phyloP scores from a whole-genome alignment of 2,329 filamentous ascomycete species.

The Stagonosporopsis rhizophila region DNA sequence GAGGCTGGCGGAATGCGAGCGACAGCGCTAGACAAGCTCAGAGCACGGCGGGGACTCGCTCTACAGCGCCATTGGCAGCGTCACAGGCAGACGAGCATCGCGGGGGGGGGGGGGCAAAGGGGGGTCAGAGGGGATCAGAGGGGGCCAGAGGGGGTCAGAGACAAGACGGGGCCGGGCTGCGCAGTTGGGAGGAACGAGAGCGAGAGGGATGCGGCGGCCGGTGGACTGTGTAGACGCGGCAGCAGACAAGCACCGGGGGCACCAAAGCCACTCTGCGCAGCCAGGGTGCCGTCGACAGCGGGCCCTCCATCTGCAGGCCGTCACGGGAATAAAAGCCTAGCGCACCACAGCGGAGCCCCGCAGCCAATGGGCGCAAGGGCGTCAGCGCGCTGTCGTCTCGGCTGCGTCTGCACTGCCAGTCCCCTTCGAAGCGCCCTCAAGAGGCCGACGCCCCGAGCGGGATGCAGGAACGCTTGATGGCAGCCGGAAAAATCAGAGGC shows the following conservation, averaged over 20 bases:
- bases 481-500: not conserved
- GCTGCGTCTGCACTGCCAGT: constrained; percentile 9
- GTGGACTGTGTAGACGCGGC: constrained; percentile 17
- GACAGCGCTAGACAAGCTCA: constrained; percentile 20
- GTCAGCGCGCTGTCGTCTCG: constrained; percentile 11
- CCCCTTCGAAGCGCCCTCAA: not conserved
- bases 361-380: constrained; percentile 26
- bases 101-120: constrained; percentile 10
- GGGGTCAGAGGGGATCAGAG: not conserved
- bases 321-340: constrained; percentile 23
- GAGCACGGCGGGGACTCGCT: constrained; percentile 14
- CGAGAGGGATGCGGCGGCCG: constrained; percentile 5
- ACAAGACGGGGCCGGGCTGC: constrained; percentile 9
- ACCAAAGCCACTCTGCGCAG: constrained; percentile 7
- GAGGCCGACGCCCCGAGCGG: constrained; percentile 13
- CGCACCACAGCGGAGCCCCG: constrained; percentile 21
- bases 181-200: not conserved
- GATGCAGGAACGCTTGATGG: not conserved
- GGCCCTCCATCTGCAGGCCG: constrained; percentile 4
- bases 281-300: constrained; percentile 7
- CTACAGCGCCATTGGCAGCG: constrained; percentile 17
- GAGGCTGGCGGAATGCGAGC: constrained; percentile 24
- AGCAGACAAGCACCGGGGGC: constrained; percentile 12
- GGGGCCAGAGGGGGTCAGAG: not conserved
- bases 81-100: constrained; percentile 15